phyloP scores from a whole-genome alignment of 345 rosid genomes.

The Murraya paniculata region DNA sequence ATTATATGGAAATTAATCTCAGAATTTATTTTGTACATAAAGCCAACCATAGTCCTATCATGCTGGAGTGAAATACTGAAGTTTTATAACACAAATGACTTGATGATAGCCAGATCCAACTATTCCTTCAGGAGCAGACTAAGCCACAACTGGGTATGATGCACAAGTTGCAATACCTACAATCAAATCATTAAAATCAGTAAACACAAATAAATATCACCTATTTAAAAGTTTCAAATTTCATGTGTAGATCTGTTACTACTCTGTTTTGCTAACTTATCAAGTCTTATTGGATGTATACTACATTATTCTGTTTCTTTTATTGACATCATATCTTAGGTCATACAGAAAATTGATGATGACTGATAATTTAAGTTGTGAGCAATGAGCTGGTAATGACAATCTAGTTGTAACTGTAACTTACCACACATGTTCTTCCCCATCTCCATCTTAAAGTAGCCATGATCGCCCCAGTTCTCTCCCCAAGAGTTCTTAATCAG shows the following conservation, averaged over 20 bases:
- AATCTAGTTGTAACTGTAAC: conserved; percentile 19
- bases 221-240: background rate
- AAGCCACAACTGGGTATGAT: conserved; percentile 77
- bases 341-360: background rate
- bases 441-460: conserved; percentile 94
- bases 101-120: background rate
- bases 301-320: background rate
- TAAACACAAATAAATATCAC: background rate
- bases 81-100: background rate
- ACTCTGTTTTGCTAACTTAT: no score
- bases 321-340: background rate
- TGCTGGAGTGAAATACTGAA: background rate
- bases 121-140: background rate
- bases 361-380: background rate
- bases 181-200: conserved; percentile 15
- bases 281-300: no score
- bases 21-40: conserved; percentile 13
- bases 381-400: background rate
- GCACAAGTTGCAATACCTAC: conserved; percentile 95
- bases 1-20: background rate
- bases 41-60: conserved; percentile 4
- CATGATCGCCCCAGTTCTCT: conserved; percentile 65
- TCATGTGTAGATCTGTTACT: background rate
- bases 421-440: conserved; percentile 98
- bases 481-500: conserved; percentile 97